Evolutionary conservation across 2,329 filamentous ascomycete species (phyloP).

Genomic region (Aspergillus fijiensis): DNA sequence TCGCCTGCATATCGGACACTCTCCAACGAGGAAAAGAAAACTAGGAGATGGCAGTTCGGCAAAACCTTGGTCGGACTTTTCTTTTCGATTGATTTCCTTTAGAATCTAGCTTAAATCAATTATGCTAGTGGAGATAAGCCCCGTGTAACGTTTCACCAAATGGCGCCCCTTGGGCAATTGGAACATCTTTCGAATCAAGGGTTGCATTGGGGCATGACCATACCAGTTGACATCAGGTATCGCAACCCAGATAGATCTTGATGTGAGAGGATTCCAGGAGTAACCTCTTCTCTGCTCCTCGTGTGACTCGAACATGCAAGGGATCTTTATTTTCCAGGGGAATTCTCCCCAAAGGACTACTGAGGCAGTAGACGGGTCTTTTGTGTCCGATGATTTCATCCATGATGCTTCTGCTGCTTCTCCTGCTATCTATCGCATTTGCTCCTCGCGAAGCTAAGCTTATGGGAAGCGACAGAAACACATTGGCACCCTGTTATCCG

Average conservation of each 20-base stretch:
- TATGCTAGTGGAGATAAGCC: slow-evolving; percentile 40
- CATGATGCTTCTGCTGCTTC: neutral
- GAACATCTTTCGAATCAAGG: slow-evolving; percentile 20
- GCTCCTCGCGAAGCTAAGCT: neutral
- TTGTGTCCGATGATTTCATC: neutral
- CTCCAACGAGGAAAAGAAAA: neutral
- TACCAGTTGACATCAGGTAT: slow-evolving; percentile 4
- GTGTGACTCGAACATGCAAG: slow-evolving; percentile 20
- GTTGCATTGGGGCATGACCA: slow-evolving; percentile 25
- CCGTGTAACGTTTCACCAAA: slow-evolving; percentile 39
- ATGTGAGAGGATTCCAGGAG: neutral
- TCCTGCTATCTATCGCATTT: neutral
- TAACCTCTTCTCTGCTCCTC: neutral
- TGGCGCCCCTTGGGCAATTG: neutral
- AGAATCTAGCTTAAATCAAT: slow-evolving; percentile 27
- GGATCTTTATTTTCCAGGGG: neutral
- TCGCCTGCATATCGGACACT: neutral
- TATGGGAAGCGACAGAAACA: too few species aligned
- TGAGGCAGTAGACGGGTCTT: neutral
- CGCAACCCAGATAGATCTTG: slow-evolving; percentile 22
- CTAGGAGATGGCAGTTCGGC: neutral
- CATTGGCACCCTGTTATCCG: too few species aligned
- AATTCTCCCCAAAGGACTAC: neutral
- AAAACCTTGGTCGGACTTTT: slow-evolving; percentile 1
- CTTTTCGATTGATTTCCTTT: neutral